These are phyloP conservation scores for Cladosporium sp. DNA, from an alignment of 2,329 filamentous ascomycete genomes.

Conservation along the genomic window DNA sequence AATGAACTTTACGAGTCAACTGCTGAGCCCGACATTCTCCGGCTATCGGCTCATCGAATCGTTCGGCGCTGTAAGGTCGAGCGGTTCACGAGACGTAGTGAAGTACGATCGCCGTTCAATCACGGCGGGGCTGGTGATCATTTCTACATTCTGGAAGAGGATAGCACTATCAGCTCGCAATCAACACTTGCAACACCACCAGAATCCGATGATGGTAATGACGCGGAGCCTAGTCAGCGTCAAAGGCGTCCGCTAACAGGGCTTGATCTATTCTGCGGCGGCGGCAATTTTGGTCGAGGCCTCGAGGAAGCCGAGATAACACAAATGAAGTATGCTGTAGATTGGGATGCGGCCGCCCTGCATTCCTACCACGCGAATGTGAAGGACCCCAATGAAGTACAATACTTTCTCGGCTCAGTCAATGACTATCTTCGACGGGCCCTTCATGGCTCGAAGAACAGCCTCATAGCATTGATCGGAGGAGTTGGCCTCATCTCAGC, in stretches of 20 bases:
- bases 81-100: neutral
- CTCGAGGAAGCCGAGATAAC: conserved; percentile 67
- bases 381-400: conserved; percentile 35
- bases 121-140: conserved; percentile 60
- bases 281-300: conserved; percentile 71
- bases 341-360: conserved; percentile 59
- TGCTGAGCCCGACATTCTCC: neutral
- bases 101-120: conserved; percentile 52
- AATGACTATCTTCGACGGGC: conserved; percentile 60
- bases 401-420: conserved; percentile 66
- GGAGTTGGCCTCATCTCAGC: conserved; percentile 65
- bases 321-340: conserved; percentile 62
- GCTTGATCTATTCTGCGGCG: conserved; percentile 71
- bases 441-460: conserved; percentile 46
- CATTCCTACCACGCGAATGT: conserved; percentile 70
- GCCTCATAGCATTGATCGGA: conserved; percentile 53
- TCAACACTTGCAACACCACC: neutral
- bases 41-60: neutral
- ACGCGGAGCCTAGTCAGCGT: neutral
- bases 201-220: neutral
- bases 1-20: conserved; percentile 60
- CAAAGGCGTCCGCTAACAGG: conserved; percentile 35
- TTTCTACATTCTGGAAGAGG: conserved; percentile 44
- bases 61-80: neutral
- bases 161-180: neutral